Evolutionary conservation across 2,329 filamentous ascomycete genomes (phyloP).

Genomic region (Sphaerulina vaccinii): DNA sequence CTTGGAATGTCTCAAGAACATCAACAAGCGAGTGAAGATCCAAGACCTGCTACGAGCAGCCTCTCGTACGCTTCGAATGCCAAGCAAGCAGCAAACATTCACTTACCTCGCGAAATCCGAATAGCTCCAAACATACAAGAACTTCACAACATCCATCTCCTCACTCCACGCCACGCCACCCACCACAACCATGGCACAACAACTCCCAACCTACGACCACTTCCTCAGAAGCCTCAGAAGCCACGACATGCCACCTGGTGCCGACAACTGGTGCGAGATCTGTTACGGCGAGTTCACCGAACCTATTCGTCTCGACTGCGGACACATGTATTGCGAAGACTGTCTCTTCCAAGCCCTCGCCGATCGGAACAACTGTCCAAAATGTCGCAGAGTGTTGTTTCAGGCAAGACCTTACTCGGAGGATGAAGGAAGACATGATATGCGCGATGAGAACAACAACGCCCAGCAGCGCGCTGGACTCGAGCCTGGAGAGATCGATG

Average conservation of each 20-base stretch:
- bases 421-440: background rate
- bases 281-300: background rate
- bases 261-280: background rate
- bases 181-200: background rate
- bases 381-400: background rate
- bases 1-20: too few species aligned
- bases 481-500: too few species aligned
- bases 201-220: background rate
- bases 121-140: too few species aligned
- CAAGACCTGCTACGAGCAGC: too few species aligned
- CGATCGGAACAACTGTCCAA: background rate
- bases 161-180: too few species aligned
- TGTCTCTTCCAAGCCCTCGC: background rate
- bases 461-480: too few species aligned
- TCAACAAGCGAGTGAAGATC: too few species aligned
- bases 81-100: too few species aligned
- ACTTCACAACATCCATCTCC: too few species aligned
- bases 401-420: background rate
- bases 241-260: background rate
- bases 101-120: too few species aligned
- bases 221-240: background rate
- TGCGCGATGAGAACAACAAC: too few species aligned
- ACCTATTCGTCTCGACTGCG: background rate
- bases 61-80: too few species aligned
- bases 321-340: conserved; percentile 1